Evolutionary conservation across 2,329 filamentous ascomycete species (phyloP).

Genomic region (Colletotrichum sp.): DNA sequence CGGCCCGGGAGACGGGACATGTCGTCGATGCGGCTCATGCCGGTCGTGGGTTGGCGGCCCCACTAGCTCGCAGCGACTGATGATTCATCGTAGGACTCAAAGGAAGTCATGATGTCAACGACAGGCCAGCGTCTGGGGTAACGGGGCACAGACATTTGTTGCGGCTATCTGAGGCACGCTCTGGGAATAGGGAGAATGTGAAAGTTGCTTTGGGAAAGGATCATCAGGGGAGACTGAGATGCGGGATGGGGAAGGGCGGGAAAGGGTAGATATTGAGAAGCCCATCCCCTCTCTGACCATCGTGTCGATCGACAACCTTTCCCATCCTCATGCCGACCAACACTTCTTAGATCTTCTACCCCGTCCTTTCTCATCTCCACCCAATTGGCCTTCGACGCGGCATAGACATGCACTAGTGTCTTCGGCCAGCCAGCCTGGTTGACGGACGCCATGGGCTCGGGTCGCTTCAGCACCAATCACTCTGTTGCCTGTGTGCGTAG

Average conservation of each 20-base stretch:
- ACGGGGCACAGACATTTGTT: slow-evolving; percentile 1
- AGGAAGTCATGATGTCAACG: slow-evolving; percentile 16
- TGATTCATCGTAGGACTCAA: slow-evolving; percentile 8
- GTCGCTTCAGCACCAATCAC: background rate
- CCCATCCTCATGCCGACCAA: background rate
- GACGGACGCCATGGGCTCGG: background rate
- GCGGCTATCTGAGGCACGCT: background rate
- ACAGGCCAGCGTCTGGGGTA: background rate
- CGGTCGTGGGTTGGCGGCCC: background rate
- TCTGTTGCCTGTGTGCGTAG: background rate
- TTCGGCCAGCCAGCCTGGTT: background rate
- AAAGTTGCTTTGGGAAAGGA: background rate
- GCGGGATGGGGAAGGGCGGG: background rate
- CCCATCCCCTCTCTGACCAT: background rate
- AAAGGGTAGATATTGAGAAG: background rate
- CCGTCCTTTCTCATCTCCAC: fast-evolving
- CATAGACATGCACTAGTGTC: background rate
- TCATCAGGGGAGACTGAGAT: background rate
- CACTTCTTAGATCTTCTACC: background rate
- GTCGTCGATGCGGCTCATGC: background rate
- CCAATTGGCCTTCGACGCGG: background rate
- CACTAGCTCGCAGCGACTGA: background rate
- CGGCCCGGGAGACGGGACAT: background rate
- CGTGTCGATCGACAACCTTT: fast-evolving
- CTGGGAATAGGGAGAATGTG: background rate